A percentile compares a stretch with the other conserved stretches of the same genome.
Evolutionary conservation across 2,329 filamentous ascomycete genomes (phyloP).

Genomic region (Alternaria infectoria): DNA sequence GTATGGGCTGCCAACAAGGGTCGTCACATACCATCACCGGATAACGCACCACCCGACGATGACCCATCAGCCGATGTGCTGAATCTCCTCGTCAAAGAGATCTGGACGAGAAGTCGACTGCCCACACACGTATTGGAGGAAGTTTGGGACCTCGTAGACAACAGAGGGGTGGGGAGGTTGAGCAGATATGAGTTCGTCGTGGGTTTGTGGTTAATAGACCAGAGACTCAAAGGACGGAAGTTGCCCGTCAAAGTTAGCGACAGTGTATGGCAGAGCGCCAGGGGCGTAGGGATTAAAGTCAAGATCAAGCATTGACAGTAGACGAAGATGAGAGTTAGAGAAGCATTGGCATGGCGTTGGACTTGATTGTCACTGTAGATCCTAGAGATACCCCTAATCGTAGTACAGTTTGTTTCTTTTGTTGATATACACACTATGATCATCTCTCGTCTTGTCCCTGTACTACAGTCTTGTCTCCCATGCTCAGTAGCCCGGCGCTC

Average conservation of each 20-base stretch:
- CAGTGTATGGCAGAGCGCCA: conserved; percentile 77
- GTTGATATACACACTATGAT: not conserved
- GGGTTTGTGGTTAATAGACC: conserved; percentile 82
- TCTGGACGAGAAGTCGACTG: conserved; percentile 76
- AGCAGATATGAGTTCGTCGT: conserved; percentile 78
- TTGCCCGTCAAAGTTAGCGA: conserved; percentile 72
- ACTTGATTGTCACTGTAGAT: conserved; percentile 7
- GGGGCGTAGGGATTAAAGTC: conserved; percentile 51
- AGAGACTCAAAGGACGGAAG: conserved; percentile 79
- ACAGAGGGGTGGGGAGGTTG: conserved; percentile 61
- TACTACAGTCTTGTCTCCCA: not conserved
- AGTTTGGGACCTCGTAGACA: conserved; percentile 78
- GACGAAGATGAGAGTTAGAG: not conserved
- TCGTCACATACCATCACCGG: conserved; percentile 40
- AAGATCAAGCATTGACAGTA: conserved; percentile 27
- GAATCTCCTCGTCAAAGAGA: conserved; percentile 73
- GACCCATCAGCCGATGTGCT: conserved; percentile 61
- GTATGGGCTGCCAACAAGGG: conserved; percentile 85
- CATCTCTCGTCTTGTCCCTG: not conserved
- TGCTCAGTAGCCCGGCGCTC: conserved; percentile 33
- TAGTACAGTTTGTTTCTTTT: conserved; percentile 5
- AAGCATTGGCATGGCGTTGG: conserved; percentile 20
- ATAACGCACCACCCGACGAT: conserved; percentile 12
- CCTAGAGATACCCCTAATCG: conserved; percentile 38
- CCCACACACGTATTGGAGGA: conserved; percentile 72